A percentile compares a stretch with the other conserved stretches of the same genome.
Evolutionary conservation across 2,329 filamentous ascomycete species (phyloP).

Genomic region (Epichloe baconii): DNA sequence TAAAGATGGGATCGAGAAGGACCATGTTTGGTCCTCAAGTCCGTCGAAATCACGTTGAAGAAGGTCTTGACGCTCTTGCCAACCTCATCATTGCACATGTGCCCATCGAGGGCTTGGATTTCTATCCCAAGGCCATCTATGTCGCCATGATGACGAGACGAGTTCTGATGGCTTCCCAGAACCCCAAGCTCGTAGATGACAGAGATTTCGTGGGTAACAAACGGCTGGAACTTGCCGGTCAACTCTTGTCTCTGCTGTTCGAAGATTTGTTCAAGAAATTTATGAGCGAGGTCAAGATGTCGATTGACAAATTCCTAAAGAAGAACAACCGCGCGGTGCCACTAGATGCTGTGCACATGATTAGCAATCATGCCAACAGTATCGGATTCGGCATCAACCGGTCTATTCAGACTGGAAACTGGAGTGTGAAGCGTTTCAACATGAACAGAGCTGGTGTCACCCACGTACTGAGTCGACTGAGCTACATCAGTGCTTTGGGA

Average conservation of each 20-base stretch:
- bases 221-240: conserved; percentile 83
- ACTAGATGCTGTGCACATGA: conserved; percentile 75
- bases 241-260: conserved; percentile 84
- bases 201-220: conserved; percentile 98
- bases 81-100: conserved; percentile 93
- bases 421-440: conserved; percentile 94
- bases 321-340: conserved; percentile 82
- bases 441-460: conserved; percentile 98
- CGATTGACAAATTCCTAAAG: conserved; percentile 89
- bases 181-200: conserved; percentile 83
- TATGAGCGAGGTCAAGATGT: conserved; percentile 75
- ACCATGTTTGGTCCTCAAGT: conserved; percentile 39
- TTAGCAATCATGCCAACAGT: conserved; percentile 70
- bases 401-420: conserved; percentile 94
- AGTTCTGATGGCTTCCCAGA: conserved; percentile 85
- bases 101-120: conserved; percentile 80
- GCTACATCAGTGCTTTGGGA: conserved; percentile 89
- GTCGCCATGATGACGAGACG: conserved; percentile 95
- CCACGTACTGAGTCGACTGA: conserved; percentile 86
- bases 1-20: conserved; percentile 71
- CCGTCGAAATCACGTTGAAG: conserved; percentile 72
- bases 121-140: conserved; percentile 93
- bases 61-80: conserved; percentile 83
- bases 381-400: conserved; percentile 92
- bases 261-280: conserved; percentile 98